Conservation (phyloP, 305 asterid species). For the Striga hermonthica region DNA sequence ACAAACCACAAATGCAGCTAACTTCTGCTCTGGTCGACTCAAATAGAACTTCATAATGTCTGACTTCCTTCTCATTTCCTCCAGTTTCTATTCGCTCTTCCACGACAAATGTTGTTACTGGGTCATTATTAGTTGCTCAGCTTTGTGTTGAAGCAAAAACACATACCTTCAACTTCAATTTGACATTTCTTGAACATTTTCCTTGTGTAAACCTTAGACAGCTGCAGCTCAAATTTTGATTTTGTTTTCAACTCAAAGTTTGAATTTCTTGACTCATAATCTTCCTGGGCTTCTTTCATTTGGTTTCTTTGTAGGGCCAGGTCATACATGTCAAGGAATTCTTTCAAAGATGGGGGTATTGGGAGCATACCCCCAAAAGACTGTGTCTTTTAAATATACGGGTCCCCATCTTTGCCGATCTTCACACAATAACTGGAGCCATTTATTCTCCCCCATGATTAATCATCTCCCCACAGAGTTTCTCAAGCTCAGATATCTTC, state of each 20-base stretch:
- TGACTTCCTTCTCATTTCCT: constrained; percentile 44
- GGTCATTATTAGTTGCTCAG: constrained; percentile 42
- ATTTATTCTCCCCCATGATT: constrained; percentile 47
- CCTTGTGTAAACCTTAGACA: constrained; percentile 50
- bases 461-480: constrained; percentile 46
- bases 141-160: constrained; percentile 50
- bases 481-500: constrained; percentile 53
- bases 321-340: constrained; percentile 57
- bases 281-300: constrained; percentile 50
- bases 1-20: constrained; percentile 45
- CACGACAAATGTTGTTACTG: constrained; percentile 46
- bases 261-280: constrained; percentile 46
- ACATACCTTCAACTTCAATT: constrained; percentile 43
- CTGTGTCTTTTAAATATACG: too few species aligned
- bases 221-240: constrained; percentile 56
- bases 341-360: constrained; percentile 47
- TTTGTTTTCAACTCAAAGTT: constrained; percentile 43
- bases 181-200: constrained; percentile 52
- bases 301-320: constrained; percentile 53
- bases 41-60: constrained; percentile 49
- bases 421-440: constrained; percentile 51
- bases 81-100: constrained; percentile 41
- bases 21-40: constrained; percentile 48
- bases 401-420: constrained; percentile 57
- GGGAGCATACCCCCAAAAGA: too few species aligned